phyloP scores from a whole-genome alignment of 169 alveolate genomes.

The Cryptosporidium ubiquitum region DNA sequence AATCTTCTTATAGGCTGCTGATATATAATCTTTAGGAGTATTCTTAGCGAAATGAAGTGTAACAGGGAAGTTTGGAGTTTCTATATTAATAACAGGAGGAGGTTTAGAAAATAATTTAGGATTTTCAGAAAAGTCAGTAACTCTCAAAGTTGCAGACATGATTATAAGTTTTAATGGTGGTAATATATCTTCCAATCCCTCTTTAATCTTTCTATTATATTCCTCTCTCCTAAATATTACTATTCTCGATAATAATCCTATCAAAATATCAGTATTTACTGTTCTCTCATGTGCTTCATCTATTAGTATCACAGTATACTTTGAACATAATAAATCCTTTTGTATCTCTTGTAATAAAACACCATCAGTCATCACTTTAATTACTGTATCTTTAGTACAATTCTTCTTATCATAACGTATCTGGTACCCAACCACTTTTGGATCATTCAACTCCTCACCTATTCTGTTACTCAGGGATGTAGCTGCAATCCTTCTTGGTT shows the following conservation, averaged over 20 bases:
- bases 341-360: constrained; percentile 94
- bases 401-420: constrained; percentile 82
- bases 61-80: constrained; percentile 92
- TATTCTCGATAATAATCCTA: constrained; percentile 96
- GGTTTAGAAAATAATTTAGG: constrained; percentile 86
- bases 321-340: constrained; percentile 87
- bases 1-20: constrained; percentile 88
- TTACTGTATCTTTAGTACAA: constrained; percentile 82
- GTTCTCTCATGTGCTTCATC: constrained; percentile 99
- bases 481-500: constrained; percentile 98
- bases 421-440: constrained; percentile 88
- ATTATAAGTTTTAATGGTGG: constrained; percentile 93
- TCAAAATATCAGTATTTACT: constrained; percentile 96
- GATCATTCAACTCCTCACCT: constrained; percentile 89
- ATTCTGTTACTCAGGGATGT: constrained; percentile 93
- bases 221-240: constrained; percentile 86
- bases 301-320: constrained; percentile 95
- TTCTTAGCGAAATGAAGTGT: constrained; percentile 86
- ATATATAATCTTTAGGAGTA: constrained; percentile 89
- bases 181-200: not conserved
- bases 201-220: constrained; percentile 76
- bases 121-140: constrained; percentile 91
- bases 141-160: constrained; percentile 99
- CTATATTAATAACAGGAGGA: constrained; percentile 88
- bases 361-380: constrained; percentile 99